Base-by-base conservation (phyloP, 768 basidiomycete species). In the Auricularia heimuer region DNA sequence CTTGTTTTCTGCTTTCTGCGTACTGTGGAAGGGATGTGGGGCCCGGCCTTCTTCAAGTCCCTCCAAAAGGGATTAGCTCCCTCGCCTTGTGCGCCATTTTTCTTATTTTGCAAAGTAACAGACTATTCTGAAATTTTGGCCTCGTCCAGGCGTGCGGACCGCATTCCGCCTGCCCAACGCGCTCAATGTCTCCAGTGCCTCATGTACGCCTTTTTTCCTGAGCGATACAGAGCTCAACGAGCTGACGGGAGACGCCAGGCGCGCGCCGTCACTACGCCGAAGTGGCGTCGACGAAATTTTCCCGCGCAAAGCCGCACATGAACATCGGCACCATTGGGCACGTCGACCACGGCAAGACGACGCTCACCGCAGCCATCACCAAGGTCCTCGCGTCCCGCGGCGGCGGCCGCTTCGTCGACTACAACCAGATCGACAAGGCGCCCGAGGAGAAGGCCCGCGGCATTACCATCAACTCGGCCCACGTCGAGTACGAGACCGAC, bases 381-480 rank as follows among this genome's bases (percentile, higher is more conserved):
- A 98, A 92, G 75, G 90, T 94, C 64, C 84, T 98, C 64, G 80
- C 97, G 34, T 80, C 85, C 68, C 76, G 78, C 56, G 91, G 92
- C 65, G 89, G 86, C 63, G 87, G 81, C 70, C 78, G 81, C 74
- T 98, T 99, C 79, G 92, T 95, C 68, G 95, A 94, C 82, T 99
- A 99, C 81, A 85, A 82, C 61, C 87, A 94, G 77, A 99, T 99
- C 71, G 97, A 99, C 89, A 98, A 92, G 81, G 97, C 97, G 8
- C 97, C 97, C 2, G 97, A 99, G 78, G 97, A 99, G 81, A 96
- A 94, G 78, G 96, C 96, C 67, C 92, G 97, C 75, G 97, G 97
- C 77, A 99, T 99, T 78, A 99, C 97, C 67, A 99, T 99, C 77
- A 94, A 96, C 77, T 96, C 97, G 24, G 86, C 97, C 62, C 97